Evolutionary conservation across 2,329 filamentous ascomycete species (phyloP).

Genomic region (Colletotrichum scovillei): DNA sequence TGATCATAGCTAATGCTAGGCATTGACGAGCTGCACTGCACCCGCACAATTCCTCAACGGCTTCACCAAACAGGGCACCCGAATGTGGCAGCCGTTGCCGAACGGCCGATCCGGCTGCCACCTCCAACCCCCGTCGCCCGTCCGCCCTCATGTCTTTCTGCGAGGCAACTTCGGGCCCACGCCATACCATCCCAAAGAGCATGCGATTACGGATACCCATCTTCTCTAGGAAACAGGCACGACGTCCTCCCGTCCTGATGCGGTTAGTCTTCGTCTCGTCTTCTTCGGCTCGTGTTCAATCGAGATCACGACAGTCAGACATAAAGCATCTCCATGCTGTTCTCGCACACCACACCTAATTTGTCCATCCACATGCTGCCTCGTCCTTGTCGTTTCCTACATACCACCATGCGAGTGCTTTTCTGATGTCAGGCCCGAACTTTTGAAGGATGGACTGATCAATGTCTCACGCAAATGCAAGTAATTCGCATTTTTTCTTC

Average conservation of each 20-base stretch:
- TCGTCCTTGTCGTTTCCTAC: conserved; percentile 18
- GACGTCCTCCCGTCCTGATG: conserved; percentile 18
- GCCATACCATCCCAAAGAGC: background rate
- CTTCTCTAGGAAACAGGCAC: conserved; percentile 16
- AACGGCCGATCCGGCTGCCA: conserved; percentile 32
- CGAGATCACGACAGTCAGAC: conserved; percentile 26
- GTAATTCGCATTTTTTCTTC: background rate
- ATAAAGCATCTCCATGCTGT: background rate
- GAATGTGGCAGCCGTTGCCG: conserved; percentile 25
- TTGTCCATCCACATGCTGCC: conserved; percentile 21
- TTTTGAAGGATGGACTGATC: conserved; percentile 28
- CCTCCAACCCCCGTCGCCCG: conserved; percentile 7
- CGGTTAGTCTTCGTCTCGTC: conserved; percentile 12
- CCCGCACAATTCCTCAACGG: background rate
- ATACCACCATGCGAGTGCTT: conserved; percentile 27
- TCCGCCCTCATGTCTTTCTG: background rate
- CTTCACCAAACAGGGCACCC: conserved; percentile 19
- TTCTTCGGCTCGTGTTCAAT: conserved; percentile 26
- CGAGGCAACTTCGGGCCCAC: background rate
- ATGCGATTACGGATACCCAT: conserved; percentile 7
- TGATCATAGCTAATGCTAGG: background rate
- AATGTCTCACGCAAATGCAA: conserved; percentile 24
- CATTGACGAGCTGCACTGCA: background rate
- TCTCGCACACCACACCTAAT: conserved; percentile 24
- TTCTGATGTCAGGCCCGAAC: conserved; percentile 33